Percentiles rank a stretch among this genome's conserved stretches.
Evolutionary conservation across 129 eudicot genomes (phyloP).

Genomic region (Flaveria linearis): DNA sequence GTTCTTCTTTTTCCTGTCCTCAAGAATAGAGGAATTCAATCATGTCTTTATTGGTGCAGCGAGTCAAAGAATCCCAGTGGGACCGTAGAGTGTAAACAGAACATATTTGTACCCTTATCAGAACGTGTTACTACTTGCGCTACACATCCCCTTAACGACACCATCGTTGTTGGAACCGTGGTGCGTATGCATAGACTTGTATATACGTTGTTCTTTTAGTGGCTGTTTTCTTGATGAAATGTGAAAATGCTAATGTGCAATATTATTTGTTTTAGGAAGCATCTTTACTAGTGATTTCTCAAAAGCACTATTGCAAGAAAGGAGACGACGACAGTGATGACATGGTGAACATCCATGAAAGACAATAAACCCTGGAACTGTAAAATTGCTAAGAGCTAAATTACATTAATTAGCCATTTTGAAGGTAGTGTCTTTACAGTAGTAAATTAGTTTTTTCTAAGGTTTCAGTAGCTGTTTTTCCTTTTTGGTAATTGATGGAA

Average conservation of each 20-base stretch:
- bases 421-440: neutral
- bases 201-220: conserved; percentile 1
- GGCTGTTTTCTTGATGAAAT: neutral
- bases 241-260: conserved; percentile 8
- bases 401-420: conserved; percentile 11
- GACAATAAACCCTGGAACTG: neutral
- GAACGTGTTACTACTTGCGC: conserved; percentile 74
- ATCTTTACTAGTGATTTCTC: conserved; percentile 60
- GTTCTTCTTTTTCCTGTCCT: neutral
- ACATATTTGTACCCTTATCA: conserved; percentile 54
- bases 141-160: conserved; percentile 71
- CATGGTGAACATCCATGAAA: neutral
- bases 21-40: conserved; percentile 3
- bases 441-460: neutral
- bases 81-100: conserved; percentile 44
- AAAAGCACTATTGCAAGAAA: conserved; percentile 38
- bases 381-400: conserved; percentile 8
- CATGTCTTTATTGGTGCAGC: conserved; percentile 37
- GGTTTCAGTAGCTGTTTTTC: neutral
- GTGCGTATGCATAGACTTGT: conserved; percentile 31
- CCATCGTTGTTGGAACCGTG: conserved; percentile 85
- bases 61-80: conserved; percentile 39
- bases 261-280: conserved; percentile 48
- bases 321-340: conserved; percentile 6
- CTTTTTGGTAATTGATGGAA: neutral